Evolutionary conservation across 169 alveolate species (phyloP), one percentile per base, ranked within the genome.

Genomic region (Cryptosporidium ryanae): DNA sequence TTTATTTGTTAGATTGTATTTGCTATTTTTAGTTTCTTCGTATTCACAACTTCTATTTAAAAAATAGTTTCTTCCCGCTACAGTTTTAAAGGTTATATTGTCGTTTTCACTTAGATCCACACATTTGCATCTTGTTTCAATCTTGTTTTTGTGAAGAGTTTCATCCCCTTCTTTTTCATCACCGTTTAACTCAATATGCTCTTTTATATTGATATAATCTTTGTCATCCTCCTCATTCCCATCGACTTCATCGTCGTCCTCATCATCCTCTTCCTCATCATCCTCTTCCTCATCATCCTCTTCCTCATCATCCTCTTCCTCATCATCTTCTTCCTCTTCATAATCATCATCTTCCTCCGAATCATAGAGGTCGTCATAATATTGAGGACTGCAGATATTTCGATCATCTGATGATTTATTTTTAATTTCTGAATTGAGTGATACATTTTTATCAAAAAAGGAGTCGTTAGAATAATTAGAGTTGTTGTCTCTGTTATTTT

Each of bases 301-400:
- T 18, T 49, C 48, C 5, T 67, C 38, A 0, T 5, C 46, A 18
- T 38, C 61, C 2, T 65, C 82, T n/a, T 66, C 64, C 25, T 66
- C 82, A 0, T 66, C 82, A 0, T 66, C 64, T 2, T 66, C 82
- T 4, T 66, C 64, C 4, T 3, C 63, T 38, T 68, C 83, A 31
- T 66, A 66, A 23, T 66, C 82, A 17, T 68, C 83, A 23, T 68
- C 83, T 1, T 68, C 83, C 1, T 68, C 83, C 8, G 83, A 68
- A 23, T 68, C 54, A 54, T 68, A 68, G 5, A 50, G 52, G 23
- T 68, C 83, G 2, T 52, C 55, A 29, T 29, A 3, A 0, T 3
- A 21, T 46, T 7, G 63, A 8, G 34, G 8, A 31, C 10, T 13
- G 6, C 6, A 6, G 13, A 1, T 17, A 61, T 61, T 31, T 61